Conservation (phyloP, 306 rosid species). For the Pyrus betulifolia region DNA sequence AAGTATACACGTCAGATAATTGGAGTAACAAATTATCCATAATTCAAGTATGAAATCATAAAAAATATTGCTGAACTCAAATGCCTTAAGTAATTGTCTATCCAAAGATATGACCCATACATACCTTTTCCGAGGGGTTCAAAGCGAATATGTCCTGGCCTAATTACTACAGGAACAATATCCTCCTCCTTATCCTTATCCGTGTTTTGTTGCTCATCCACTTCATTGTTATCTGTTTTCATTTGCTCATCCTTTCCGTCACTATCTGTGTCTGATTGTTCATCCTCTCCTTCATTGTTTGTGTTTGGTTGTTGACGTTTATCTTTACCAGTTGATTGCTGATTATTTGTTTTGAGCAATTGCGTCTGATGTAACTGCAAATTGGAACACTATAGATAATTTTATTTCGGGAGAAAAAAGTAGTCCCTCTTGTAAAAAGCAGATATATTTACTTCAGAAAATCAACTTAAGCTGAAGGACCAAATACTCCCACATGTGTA, state of each 20-base stretch:
- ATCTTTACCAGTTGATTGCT: constrained; percentile 28
- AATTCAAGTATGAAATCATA: constrained; percentile 1
- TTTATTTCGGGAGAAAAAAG: neutral
- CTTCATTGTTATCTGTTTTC: constrained; percentile 22
- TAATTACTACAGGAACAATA: constrained; percentile 66
- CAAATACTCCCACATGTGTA: neutral
- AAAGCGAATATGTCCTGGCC: constrained; percentile 96
- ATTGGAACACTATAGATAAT: constrained; percentile 12
- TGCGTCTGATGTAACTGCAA: constrained; percentile 42
- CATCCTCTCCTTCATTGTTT: constrained; percentile 23
- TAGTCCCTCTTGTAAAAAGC: neutral
- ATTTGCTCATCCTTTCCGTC: constrained; percentile 28
- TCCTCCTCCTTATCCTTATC: constrained; percentile 28
- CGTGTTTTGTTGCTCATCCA: constrained; percentile 20
- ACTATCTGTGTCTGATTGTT: constrained; percentile 24
- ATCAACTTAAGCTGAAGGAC: neutral
- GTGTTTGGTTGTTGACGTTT: constrained; percentile 28
- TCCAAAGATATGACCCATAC: neutral
- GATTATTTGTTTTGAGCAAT: constrained; percentile 27
- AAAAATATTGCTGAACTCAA: neutral
- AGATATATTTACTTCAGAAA: neutral
- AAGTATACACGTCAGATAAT: constrained; percentile 23
- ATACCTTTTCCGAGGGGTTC: constrained; percentile 59
- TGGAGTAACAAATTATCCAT: neutral
- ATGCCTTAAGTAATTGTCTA: neutral